Percentiles rank a stretch among this genome's conserved stretches.
Evolutionary conservation across 257 asterid species (phyloP).

Genomic region (Jacaranda mimosifolia): DNA sequence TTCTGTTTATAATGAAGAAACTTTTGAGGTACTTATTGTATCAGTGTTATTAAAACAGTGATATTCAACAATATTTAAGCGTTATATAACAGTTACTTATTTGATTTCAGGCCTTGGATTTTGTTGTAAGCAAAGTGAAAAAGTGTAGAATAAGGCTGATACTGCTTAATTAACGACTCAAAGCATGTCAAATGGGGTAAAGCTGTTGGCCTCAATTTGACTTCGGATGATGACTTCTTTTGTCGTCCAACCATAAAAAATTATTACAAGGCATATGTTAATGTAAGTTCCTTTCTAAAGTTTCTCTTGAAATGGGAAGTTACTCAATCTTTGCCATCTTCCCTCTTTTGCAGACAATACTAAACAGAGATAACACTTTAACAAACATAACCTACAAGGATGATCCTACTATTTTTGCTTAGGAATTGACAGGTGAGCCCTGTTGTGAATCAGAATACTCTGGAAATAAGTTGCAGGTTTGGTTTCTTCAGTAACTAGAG

Average conservation of each 20-base stretch:
- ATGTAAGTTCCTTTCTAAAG: conserved; percentile 46
- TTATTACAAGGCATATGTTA: conserved; percentile 83
- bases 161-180: conserved; percentile 70
- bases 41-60: too few species aligned
- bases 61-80: too few species aligned
- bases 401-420: conserved; percentile 87
- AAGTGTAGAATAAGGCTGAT: conserved; percentile 83
- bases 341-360: conserved; percentile 57
- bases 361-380: conserved; percentile 73
- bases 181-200: conserved; percentile 98
- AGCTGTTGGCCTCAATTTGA: conserved; percentile 80
- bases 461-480: conserved; percentile 81
- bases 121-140: conserved; percentile 86
- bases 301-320: neutral
- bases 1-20: conserved; percentile 76
- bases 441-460: too few species aligned
- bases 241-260: conserved; percentile 72
- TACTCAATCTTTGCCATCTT: neutral
- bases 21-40: conserved; percentile 62
- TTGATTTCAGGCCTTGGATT: conserved; percentile 73
- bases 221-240: conserved; percentile 92
- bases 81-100: too few species aligned
- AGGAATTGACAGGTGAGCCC: conserved; percentile 97
- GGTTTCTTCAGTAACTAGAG: conserved; percentile 2
- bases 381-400: conserved; percentile 86